Conservation (phyloP, 2,329 filamentous ascomycete genomes). For the Botrytis porri region DNA sequence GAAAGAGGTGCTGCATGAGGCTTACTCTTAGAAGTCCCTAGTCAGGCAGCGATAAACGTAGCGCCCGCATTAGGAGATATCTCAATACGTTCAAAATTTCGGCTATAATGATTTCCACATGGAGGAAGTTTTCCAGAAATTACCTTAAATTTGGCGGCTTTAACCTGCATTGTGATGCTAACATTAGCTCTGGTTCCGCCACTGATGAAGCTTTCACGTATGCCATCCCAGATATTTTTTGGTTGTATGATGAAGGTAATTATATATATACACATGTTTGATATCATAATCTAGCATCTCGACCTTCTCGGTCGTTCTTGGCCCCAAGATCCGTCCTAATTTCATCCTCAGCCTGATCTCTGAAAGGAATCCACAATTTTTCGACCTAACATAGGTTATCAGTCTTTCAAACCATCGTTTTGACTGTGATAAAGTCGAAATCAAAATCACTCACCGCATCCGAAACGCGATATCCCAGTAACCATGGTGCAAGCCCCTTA, state of each 20-base stretch:
- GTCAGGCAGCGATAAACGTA: neutral
- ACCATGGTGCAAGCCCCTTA: conserved; percentile 40
- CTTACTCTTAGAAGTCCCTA: neutral
- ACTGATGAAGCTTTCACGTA: neutral
- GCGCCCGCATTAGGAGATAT: accelerated
- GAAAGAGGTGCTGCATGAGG: neutral
- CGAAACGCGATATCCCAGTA: conserved; percentile 43
- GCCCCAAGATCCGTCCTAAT: neutral
- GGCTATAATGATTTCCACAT: neutral
- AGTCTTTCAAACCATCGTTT: neutral
- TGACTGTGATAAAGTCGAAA: too few relatives aligned
- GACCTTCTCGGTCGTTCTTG: neutral
- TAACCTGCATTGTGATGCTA: neutral
- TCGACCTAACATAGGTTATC: neutral
- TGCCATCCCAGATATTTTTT: neutral
- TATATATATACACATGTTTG: neutral
- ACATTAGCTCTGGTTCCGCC: too few relatives aligned
- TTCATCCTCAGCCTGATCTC: neutral
- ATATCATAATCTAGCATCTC: neutral
- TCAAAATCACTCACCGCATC: conserved; percentile 35
- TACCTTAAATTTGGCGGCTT: too few relatives aligned
- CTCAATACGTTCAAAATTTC: neutral
- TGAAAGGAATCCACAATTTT: neutral
- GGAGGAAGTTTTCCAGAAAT: neutral
- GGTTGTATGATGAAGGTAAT: neutral